These are phyloP conservation scores for Plasmodium vinckei DNA, from an alignment of 169 alveolate species.

Conservation along the genomic window DNA sequence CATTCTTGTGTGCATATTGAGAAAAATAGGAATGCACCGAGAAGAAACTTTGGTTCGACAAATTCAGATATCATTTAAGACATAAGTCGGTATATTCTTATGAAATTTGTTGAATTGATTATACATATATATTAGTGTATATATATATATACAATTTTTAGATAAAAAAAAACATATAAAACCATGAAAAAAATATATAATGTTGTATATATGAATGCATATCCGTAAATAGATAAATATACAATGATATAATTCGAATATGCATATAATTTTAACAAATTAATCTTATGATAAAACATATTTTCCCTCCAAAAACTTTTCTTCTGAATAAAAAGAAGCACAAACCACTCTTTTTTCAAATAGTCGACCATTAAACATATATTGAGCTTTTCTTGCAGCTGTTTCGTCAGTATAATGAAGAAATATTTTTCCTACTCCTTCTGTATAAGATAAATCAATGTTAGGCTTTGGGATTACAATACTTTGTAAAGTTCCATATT, in stretches of 20 bases:
- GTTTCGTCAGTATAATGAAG: slow-evolving; percentile 85
- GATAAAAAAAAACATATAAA: background rate
- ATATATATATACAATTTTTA: background rate
- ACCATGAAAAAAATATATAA: background rate
- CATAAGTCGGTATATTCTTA: too few relatives aligned
- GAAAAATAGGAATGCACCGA: too few relatives aligned
- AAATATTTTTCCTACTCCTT: slow-evolving; percentile 89
- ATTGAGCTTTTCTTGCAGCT: slow-evolving; percentile 90
- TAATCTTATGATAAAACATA: slow-evolving; percentile 84
- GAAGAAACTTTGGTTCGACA: too few relatives aligned
- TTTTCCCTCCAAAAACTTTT: slow-evolving; percentile 83
- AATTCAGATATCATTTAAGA: too few relatives aligned
- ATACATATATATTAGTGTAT: background rate
- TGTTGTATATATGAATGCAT: background rate
- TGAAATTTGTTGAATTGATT: too few relatives aligned
- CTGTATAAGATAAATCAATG: slow-evolving; percentile 86
- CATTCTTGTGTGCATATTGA: too few relatives aligned
- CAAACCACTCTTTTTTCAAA: slow-evolving; percentile 92
- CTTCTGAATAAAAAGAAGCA: slow-evolving; percentile 92
- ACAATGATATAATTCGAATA: background rate
- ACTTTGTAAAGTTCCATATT: slow-evolving; percentile 90
- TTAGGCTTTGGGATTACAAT: slow-evolving; percentile 89
- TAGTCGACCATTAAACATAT: slow-evolving; percentile 90
- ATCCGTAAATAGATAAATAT: background rate
- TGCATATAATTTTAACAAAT: background rate